A percentile compares a stretch with the other conserved stretches of the same genome.
These are phyloP conservation scores for Lachnellula subtilissima DNA, from an alignment of 2,329 filamentous ascomycete genomes.

Conservation along the genomic window DNA sequence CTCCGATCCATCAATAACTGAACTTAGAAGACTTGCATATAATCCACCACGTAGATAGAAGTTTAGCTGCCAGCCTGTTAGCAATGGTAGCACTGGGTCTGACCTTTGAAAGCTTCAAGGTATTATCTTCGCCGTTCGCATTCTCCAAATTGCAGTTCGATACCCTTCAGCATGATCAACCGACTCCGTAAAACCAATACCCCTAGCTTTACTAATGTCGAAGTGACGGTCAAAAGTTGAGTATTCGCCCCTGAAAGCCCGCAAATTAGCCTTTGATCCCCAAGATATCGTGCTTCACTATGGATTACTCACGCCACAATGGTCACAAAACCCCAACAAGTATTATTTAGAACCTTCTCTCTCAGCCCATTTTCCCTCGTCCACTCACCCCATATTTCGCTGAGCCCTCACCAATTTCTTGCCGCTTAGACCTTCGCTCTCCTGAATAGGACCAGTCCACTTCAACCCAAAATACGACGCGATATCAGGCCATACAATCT, in stretches of 20 bases:
- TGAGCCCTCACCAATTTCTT: neutral
- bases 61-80: too few species aligned
- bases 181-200: neutral
- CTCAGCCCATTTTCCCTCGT: slow-evolving; percentile 4
- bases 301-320: slow-evolving; percentile 1
- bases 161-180: neutral
- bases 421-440: neutral
- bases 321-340: slow-evolving; percentile 5
- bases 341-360: slow-evolving; percentile 1
- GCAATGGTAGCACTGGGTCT: too few species aligned
- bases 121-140: neutral
- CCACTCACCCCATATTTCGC: slow-evolving; percentile 1
- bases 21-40: too few species aligned
- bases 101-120: neutral
- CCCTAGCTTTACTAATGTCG: neutral
- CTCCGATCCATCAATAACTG: too few species aligned
- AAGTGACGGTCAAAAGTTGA: neutral
- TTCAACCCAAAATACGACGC: slow-evolving; percentile 22
- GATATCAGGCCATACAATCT: slow-evolving; percentile 20
- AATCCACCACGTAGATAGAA: too few species aligned
- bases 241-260: neutral
- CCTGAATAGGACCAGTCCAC: slow-evolving; percentile 7
- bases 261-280: neutral
- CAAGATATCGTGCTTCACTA: too few species aligned
- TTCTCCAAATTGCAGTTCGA: neutral